Base-by-base conservation (phyloP, 1,284 basidiomycete genomes). In the Cryptococcus floricola region DNA sequence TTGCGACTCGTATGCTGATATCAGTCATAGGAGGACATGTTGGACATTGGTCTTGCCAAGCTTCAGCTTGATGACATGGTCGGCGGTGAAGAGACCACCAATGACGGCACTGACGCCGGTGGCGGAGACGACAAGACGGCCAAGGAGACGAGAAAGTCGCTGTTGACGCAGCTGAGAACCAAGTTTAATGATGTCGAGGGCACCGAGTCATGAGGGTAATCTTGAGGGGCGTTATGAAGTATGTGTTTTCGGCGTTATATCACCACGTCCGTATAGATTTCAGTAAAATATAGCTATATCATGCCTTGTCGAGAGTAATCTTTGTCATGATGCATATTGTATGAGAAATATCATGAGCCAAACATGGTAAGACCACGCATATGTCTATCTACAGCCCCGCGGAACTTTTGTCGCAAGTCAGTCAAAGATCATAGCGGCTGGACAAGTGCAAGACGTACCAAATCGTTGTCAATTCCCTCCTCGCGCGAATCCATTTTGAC, bases 41-140 rank as follows among this genome's bases (percentile, higher is more conserved):
- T 92, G 28, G 83, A 82, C n/a, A 83, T 96, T 14, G 93, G 91
- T 3, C 81, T 87, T 75, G 92, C 91, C 39, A 97, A 97, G 77
- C 80, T 97, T 51, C 87, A 87, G 38, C 80, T 97, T 14, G 93
- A 97, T 70, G 88, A 92, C 68, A 91, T 91, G 14, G 92, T 97
- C 25, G 91, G 91, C 16, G 88, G 86, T 23, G 78, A 79, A 37
- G 82, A 81, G 14, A 56, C 62, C 23, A 57, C 63, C 4, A 56
- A 64, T 2, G 64, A 64, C 28, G 69, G 65, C 16, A 60, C 58
- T 14, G 64, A 59, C 28, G 61, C 54, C 3, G 81, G 83, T 54
- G 54, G 54, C 27, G 73, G 51, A 28, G 83, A 86, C 48, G 90
- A 92, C 75, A 84, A 81, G 63, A 75, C 71, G 19, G 70, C 72